phyloP scores from a whole-genome alignment of 805 yeast genomes.

The Candida schatavii region DNA sequence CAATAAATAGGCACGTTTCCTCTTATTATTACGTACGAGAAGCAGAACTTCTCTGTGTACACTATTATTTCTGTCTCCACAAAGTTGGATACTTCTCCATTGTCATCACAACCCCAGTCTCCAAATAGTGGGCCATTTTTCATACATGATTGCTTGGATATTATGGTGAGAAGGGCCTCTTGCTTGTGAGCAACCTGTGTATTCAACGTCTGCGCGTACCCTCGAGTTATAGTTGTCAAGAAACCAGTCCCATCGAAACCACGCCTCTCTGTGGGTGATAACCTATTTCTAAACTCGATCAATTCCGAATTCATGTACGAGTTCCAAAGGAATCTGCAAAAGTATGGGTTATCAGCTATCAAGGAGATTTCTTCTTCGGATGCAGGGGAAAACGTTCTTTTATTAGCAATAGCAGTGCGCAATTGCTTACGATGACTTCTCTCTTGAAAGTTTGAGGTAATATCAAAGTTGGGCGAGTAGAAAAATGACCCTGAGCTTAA shows the following conservation, averaged over 20 bases:
- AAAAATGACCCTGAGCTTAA: conserved; percentile 47
- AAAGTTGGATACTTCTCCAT: conserved; percentile 50
- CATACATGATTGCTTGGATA: conserved; percentile 50
- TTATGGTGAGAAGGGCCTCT: conserved; percentile 44
- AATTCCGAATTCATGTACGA: conserved; percentile 44
- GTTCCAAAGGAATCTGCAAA: conserved; percentile 52
- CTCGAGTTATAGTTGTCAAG: conserved; percentile 46
- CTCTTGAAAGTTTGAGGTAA: conserved; percentile 44
- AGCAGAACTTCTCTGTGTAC: conserved; percentile 38
- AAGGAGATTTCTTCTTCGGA: conserved; percentile 14
- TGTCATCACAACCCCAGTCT: conserved; percentile 57
- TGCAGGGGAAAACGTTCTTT: conserved; percentile 1
- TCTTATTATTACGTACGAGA: conserved; percentile 44
- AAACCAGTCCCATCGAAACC: conserved; percentile 48
- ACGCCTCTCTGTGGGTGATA: conserved; percentile 37
- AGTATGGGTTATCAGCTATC: conserved; percentile 38
- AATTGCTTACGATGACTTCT: conserved; percentile 27
- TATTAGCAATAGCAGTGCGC: conserved; percentile 5
- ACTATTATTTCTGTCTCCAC: conserved; percentile 52
- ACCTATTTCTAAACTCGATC: conserved; percentile 43
- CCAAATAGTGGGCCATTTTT: conserved; percentile 53
- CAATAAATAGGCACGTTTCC: conserved; percentile 58
- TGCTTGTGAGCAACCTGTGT: conserved; percentile 25
- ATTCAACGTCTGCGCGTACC: conserved; percentile 48
- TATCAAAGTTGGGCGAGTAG: conserved; percentile 47